Conservation (phyloP, 2,329 filamentous ascomycete genomes). For the Apiospora malaysiana region DNA sequence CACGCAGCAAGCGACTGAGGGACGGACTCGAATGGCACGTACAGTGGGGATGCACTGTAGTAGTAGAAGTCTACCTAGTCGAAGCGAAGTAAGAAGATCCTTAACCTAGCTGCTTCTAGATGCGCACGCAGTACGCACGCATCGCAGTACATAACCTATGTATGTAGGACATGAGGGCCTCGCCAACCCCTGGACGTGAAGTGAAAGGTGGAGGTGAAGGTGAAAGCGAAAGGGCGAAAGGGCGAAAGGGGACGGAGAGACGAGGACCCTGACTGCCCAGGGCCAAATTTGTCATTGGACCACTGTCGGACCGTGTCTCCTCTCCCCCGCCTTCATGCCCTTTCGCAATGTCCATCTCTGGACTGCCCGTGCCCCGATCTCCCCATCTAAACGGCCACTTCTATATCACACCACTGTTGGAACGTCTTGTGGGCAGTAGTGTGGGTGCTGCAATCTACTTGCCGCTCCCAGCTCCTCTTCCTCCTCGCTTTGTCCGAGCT, state of each 20-base stretch:
- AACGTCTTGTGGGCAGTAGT: too few species aligned
- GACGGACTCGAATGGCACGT: neutral
- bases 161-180: too few species aligned
- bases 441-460: conserved; percentile 5
- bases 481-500: neutral
- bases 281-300: conserved; percentile 8
- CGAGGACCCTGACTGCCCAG: neutral
- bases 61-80: neutral
- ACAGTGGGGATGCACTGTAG: conserved; percentile 2
- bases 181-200: neutral
- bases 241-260: too few species aligned
- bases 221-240: too few species aligned
- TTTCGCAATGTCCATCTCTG: neutral
- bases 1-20: neutral
- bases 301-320: neutral
- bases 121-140: too few species aligned
- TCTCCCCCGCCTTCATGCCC: neutral
- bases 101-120: neutral
- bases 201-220: neutral
- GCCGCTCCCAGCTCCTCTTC: neutral
- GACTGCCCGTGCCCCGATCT: too few species aligned
- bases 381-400: neutral
- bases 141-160: too few species aligned
- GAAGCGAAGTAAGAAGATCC: too few species aligned
- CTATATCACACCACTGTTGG: neutral